A percentile compares a stretch with the other conserved stretches of the same genome.
Evolutionary conservation across 2,329 filamentous ascomycete species (phyloP).

Genomic region (Ophiostoma ulmi): DNA sequence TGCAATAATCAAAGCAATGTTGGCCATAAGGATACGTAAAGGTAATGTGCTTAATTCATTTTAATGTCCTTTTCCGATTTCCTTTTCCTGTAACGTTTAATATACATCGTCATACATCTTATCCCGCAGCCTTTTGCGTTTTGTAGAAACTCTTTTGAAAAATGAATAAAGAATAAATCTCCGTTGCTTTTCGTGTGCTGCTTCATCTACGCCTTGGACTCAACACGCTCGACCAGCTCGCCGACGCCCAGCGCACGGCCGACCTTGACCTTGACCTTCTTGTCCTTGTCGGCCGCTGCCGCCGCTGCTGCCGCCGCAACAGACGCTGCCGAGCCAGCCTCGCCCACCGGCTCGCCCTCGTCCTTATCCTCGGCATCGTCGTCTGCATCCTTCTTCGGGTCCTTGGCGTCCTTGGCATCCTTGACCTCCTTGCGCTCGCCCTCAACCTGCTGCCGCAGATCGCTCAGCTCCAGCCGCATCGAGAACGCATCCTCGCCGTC

Average conservation of each 20-base stretch:
- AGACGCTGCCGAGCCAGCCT: slow-evolving; percentile 50
- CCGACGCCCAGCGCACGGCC: slow-evolving; percentile 74
- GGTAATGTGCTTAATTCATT: too few relatives aligned
- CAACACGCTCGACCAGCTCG: slow-evolving; percentile 67
- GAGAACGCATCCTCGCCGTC: slow-evolving; percentile 94
- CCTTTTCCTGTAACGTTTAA: neutral
- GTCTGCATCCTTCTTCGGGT: slow-evolving; percentile 25
- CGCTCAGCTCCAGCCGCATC: slow-evolving; percentile 81
- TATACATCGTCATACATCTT: neutral
- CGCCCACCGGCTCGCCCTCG: slow-evolving; percentile 67
- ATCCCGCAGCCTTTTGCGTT: neutral
- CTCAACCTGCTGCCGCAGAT: slow-evolving; percentile 48
- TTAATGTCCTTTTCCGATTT: too few relatives aligned
- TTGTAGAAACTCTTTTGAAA: neutral
- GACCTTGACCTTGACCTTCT: slow-evolving; percentile 79
- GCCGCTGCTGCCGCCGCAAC: slow-evolving; percentile 27
- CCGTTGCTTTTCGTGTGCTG: neutral
- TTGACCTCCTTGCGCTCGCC: slow-evolving; percentile 2
- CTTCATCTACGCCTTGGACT: slow-evolving; percentile 40
- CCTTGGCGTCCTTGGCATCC: slow-evolving; percentile 35
- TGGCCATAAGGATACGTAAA: too few relatives aligned
- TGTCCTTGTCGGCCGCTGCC: slow-evolving; percentile 40
- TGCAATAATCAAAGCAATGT: too few relatives aligned
- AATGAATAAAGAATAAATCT: neutral
- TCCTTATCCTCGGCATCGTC: slow-evolving; percentile 42